phyloP scores from a whole-genome alignment of 805 yeast genomes.

The Yarrowia phangngaensis region DNA sequence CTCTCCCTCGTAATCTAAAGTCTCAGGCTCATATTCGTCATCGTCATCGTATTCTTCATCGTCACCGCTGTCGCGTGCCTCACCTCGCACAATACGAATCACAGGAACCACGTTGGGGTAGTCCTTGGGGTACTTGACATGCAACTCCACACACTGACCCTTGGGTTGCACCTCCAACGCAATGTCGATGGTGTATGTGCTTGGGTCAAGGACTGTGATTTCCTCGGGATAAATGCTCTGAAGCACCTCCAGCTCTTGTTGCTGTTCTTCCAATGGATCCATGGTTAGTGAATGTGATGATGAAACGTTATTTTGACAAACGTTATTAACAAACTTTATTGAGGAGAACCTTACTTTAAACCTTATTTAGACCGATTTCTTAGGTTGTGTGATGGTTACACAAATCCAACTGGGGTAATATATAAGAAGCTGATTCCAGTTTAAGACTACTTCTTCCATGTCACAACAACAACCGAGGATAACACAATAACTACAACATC shows the following conservation, averaged over 20 bases:
- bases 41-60: constrained; percentile 44
- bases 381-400: too few relatives aligned
- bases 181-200: constrained; percentile 55
- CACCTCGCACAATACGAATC: constrained; percentile 45
- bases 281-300: constrained; percentile 38
- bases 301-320: not conserved
- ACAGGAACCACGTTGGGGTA: constrained; percentile 82
- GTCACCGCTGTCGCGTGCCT: constrained; percentile 46
- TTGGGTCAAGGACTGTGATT: constrained; percentile 40
- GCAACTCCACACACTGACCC: constrained; percentile 51
- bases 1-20: constrained; percentile 46
- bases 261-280: constrained; percentile 81
- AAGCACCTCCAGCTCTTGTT: constrained; percentile 83
- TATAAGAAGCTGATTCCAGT: too few relatives aligned
- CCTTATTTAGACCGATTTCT: too few relatives aligned
- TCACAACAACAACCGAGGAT: too few relatives aligned
- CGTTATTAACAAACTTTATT: too few relatives aligned
- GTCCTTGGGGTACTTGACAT: constrained; percentile 66
- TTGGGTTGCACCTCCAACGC: constrained; percentile 62
- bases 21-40: constrained; percentile 50
- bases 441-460: too few relatives aligned
- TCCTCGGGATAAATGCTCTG: constrained; percentile 95
- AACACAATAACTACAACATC: too few relatives aligned
- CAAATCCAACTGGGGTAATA: too few relatives aligned
- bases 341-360: too few relatives aligned